Percentiles rank a stretch among this genome's conserved stretches.
phyloP scores from a whole-genome alignment of 345 rosid species.

The Pelargonium nanum region DNA sequence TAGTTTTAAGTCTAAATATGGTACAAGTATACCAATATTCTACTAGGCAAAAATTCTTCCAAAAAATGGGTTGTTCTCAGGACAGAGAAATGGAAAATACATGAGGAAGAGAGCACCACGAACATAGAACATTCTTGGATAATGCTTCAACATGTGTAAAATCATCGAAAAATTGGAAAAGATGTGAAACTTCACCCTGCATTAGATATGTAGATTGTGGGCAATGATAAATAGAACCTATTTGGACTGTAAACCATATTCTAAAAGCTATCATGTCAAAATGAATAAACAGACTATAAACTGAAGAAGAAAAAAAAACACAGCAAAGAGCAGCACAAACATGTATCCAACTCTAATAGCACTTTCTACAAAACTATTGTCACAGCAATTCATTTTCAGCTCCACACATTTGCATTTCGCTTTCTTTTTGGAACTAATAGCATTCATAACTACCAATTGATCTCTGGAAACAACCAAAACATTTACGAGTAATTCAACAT shows the following conservation, averaged over 20 bases:
- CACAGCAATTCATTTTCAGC: too few relatives aligned
- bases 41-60: neutral
- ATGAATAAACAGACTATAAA: too few relatives aligned
- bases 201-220: neutral
- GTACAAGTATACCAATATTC: too few relatives aligned
- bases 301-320: too few relatives aligned
- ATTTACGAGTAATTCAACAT: too few relatives aligned
- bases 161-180: too few relatives aligned
- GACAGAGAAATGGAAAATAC: neutral
- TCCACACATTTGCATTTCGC: too few relatives aligned
- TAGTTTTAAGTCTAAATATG: too few relatives aligned
- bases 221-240: neutral
- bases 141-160: neutral
- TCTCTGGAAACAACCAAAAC: neutral
- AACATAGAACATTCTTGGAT: neutral
- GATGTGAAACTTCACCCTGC: neutral
- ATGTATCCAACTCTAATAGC: neutral
- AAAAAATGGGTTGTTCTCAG: neutral
- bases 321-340: neutral
- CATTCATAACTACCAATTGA: neutral
- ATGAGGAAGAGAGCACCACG: neutral
- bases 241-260: neutral
- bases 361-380: neutral
- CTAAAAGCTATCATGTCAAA: too few relatives aligned
- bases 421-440: too few relatives aligned